Conservation (phyloP, 306 rosid species). For the Argentina anserina region DNA sequence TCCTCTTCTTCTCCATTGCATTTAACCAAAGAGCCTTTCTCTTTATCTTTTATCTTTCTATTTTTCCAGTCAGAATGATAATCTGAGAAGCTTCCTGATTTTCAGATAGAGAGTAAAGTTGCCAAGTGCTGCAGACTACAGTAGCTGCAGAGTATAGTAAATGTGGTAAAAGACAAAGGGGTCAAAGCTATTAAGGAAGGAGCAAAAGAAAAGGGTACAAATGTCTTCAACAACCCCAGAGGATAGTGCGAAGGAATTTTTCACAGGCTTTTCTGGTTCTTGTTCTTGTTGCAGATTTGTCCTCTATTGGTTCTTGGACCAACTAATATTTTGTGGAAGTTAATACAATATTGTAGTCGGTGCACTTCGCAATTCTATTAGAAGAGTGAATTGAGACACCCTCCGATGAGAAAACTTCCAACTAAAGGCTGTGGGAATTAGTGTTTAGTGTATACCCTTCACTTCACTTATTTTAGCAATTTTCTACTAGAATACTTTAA, state of each 20-base stretch:
- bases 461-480: too few species aligned
- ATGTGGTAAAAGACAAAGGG: background rate
- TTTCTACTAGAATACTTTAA: background rate
- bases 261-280: conserved; percentile 7
- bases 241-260: conserved; percentile 11
- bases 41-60: background rate
- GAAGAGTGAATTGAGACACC: background rate
- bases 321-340: background rate
- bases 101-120: background rate
- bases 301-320: background rate
- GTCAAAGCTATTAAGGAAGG: background rate
- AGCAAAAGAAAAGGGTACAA: background rate
- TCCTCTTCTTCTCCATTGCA: conserved; percentile 35
- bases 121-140: background rate
- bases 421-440: background rate
- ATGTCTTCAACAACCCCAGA: conserved; percentile 26
- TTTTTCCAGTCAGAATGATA: background rate
- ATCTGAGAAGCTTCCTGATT: background rate
- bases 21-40: background rate
- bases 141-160: background rate
- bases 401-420: background rate
- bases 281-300: background rate
- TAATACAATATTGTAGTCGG: too few species aligned
- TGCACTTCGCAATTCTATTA: background rate
- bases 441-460: background rate